phyloP scores from a whole-genome alignment of 2,329 filamentous ascomycete species.

The Alternaria rosae region DNA sequence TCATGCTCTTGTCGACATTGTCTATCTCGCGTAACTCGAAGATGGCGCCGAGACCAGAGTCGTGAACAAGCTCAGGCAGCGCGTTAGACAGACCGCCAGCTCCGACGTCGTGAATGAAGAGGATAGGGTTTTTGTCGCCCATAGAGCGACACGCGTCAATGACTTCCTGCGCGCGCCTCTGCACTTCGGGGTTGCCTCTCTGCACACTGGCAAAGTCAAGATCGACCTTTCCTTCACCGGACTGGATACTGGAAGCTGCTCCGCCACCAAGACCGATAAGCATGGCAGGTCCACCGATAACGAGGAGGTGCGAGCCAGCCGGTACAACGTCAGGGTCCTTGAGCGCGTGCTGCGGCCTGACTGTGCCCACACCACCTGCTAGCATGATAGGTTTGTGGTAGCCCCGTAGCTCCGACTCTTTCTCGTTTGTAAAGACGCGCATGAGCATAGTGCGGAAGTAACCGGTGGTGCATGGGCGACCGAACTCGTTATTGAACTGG shows the following conservation, averaged over 20 bases:
- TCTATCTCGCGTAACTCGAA: constrained; percentile 97
- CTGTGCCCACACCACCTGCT: constrained; percentile 91
- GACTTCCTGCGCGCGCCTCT: constrained; percentile 94
- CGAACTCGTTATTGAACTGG: constrained; percentile 97
- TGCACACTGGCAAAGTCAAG: constrained; percentile 98
- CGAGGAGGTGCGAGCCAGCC: constrained; percentile 87
- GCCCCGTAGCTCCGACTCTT: constrained; percentile 76
- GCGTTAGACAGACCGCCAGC: constrained; percentile 88
- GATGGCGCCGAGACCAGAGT: constrained; percentile 86
- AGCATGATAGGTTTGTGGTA: constrained; percentile 99
- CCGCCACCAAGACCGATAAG: constrained; percentile 95
- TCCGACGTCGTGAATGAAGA: constrained; percentile 97
- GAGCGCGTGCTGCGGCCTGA: constrained; percentile 87
- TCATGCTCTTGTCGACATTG: constrained; percentile 89
- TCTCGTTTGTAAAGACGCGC: constrained; percentile 66
- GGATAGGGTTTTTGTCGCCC: constrained; percentile 85
- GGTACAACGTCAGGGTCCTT: constrained; percentile 82
- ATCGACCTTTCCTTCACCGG: constrained; percentile 86
- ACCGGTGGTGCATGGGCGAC: constrained; percentile 84
- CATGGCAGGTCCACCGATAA: constrained; percentile 96
- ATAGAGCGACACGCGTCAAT: constrained; percentile 92
- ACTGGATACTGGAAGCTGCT: constrained; percentile 89
- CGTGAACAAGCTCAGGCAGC: constrained; percentile 87
- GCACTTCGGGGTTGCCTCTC: constrained; percentile 94
- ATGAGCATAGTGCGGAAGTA: constrained; percentile 91